Evolutionary conservation across 495 filamentous ascomycete species (phyloP).

Genomic region (Astrocystis sublimbata): DNA sequence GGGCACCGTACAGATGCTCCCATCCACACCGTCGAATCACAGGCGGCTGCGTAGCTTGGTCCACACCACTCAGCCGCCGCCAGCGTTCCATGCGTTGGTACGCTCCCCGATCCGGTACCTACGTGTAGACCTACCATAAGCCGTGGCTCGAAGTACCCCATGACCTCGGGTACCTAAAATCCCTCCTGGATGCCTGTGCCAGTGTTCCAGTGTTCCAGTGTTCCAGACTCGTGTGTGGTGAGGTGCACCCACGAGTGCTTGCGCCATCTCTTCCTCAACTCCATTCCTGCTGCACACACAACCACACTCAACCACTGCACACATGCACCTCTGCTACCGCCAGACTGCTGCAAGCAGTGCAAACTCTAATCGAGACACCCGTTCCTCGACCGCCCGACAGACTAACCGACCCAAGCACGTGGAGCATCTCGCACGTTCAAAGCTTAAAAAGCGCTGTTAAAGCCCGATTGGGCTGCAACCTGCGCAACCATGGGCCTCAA

Average conservation of each 20-base stretch:
- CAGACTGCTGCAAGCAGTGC: not conserved
- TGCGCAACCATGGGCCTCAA: slow-evolving; percentile 47
- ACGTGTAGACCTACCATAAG: too few species aligned
- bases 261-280: slow-evolving; percentile 17
- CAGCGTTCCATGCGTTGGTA: slow-evolving; percentile 19
- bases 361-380: not conserved
- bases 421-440: slow-evolving; percentile 7
- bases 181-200: not conserved
- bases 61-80: slow-evolving; percentile 31
- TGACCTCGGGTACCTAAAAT: not conserved
- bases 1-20: not conserved
- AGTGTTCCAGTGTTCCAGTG: not conserved
- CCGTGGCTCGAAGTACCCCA: too few species aligned
- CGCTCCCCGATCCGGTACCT: slow-evolving; percentile 20
- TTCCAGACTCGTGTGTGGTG: slow-evolving; percentile 9
- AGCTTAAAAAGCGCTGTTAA: slow-evolving; percentile 12
- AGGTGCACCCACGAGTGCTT: slow-evolving; percentile 14
- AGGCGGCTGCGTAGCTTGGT: slow-evolving; percentile 36
- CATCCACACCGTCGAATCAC: slow-evolving; percentile 23
- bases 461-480: slow-evolving; percentile 39
- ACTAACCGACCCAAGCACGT: not conserved
- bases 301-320: too few species aligned
- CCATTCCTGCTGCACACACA: slow-evolving; percentile 15
- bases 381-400: not conserved
- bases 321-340: not conserved